Conservation (phyloP, 495 filamentous ascomycete species). For the Lepidopterella palustris region DNA sequence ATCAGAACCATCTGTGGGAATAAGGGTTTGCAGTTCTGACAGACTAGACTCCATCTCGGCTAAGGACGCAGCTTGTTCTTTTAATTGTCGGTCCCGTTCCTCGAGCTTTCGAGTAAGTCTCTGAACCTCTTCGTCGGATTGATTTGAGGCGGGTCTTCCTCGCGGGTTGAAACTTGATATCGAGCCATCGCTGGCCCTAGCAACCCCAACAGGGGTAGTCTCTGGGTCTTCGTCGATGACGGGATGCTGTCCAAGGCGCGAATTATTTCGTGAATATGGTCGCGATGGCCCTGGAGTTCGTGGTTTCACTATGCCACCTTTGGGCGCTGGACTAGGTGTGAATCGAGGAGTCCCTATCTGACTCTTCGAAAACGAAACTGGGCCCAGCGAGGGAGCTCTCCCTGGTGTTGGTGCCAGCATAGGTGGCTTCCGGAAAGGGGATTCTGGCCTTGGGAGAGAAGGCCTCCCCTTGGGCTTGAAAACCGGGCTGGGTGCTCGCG, state of each 20-base stretch:
- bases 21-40: slow-evolving; percentile 63
- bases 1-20: slow-evolving; percentile 35
- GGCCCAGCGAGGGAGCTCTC: slow-evolving; percentile 49
- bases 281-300: slow-evolving; percentile 26
- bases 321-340: slow-evolving; percentile 55
- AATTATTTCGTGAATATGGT: slow-evolving; percentile 39
- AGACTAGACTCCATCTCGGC: slow-evolving; percentile 80
- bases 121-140: slow-evolving; percentile 59
- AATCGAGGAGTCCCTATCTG: slow-evolving; percentile 43
- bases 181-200: slow-evolving; percentile 44
- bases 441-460: slow-evolving; percentile 81
- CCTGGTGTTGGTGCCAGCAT: slow-evolving; percentile 48
- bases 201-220: slow-evolving; percentile 49
- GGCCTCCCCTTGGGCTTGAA: slow-evolving; percentile 64
- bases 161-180: slow-evolving; percentile 41
- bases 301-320: slow-evolving; percentile 46
- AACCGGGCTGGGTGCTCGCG: slow-evolving; percentile 58
- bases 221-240: slow-evolving; percentile 42
- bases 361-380: slow-evolving; percentile 42
- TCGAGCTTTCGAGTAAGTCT: slow-evolving; percentile 61
- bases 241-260: slow-evolving; percentile 33
- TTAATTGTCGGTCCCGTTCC: slow-evolving; percentile 78
- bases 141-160: slow-evolving; percentile 45
- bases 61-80: slow-evolving; percentile 74
- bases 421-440: slow-evolving; percentile 59